Evolutionary conservation across 768 basidiomycete genomes (phyloP), one percentile per base, ranked within the genome.

Genomic region (Pulveroboletus ravenelii): DNA sequence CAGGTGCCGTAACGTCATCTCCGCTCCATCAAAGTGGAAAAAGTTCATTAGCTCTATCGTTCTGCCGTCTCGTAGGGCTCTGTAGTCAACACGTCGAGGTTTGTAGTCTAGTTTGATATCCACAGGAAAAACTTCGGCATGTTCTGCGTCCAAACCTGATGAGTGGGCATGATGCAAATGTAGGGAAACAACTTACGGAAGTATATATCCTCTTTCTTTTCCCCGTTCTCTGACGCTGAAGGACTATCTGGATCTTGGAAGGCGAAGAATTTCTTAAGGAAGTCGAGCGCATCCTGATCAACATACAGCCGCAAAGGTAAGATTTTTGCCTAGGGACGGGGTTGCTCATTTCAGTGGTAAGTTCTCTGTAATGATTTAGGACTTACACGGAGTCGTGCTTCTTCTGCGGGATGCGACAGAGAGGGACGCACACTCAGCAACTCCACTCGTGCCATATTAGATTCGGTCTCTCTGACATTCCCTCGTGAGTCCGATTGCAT

Each of bases 1-100:
- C 55, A 98, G 86, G 62, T 96, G 93, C 50, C 96, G 78, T 46
- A 99, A 69, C 0, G 93, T 96, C 93, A 99, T 98, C 68, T 97
- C 96, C 4, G 95, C 89, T 1, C 92, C 94, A 60, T 98, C 96
- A 57, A 98, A 99, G 70, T 98, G 94, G 85, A 99, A 99, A 69
- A 99, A 98, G 65, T 99, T 99, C 95, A 99, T 98, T 41, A 99
- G 70, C 64, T 99, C 96, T 53, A 95, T 95, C 0, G 93, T 93
- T 67, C 78, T 82, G 13, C 96, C 96, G 53, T 93, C 87, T 35
- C 84, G 80, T 50, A 99, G 73, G 9, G 94, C 96, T 54, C 82
- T 74, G 66, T 97, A 96, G 66, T 98, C 92, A 17, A 99, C 94
- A 6, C 94, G 83, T 41, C 97, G 89, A 47, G 96, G 96, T 65